phyloP scores from a whole-genome alignment of 1,139 yeast species.

The Maudiozyma humilis region DNA sequence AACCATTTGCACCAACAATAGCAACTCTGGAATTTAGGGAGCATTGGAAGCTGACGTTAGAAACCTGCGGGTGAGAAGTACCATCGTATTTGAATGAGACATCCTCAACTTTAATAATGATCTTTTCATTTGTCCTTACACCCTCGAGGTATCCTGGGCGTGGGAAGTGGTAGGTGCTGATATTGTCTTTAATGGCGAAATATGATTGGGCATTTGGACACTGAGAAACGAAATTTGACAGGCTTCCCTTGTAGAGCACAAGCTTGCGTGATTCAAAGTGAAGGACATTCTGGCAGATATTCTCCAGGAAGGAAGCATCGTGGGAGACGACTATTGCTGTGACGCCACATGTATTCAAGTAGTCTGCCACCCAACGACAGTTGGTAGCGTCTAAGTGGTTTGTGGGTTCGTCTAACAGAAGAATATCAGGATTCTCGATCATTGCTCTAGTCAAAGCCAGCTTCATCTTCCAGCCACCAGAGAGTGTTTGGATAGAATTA shows the following conservation, averaged over 20 bases:
- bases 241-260: constrained; percentile 99
- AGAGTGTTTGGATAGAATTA: constrained; percentile 89
- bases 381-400: constrained; percentile 99
- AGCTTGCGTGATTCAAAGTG: constrained; percentile 99
- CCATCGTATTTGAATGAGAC: constrained; percentile 99
- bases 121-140: constrained; percentile 99
- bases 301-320: constrained; percentile 99
- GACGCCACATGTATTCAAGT: constrained; percentile 95
- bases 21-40: constrained; percentile 99
- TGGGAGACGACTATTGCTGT: constrained; percentile 97
- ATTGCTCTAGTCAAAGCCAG: constrained; percentile 99
- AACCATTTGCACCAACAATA: constrained; percentile 99
- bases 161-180: too few relatives aligned
- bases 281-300: constrained; percentile 93
- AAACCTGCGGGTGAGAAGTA: constrained; percentile 88
- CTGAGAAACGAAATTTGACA: constrained; percentile 94
- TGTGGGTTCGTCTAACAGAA: constrained; percentile 98
- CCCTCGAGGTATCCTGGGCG: constrained; percentile 99
- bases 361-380: constrained; percentile 99
- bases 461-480: constrained; percentile 99
- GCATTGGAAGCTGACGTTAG: constrained; percentile 92
- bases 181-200: too few relatives aligned
- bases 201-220: constrained; percentile 98
- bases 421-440: constrained; percentile 95
- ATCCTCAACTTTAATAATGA: constrained; percentile 93